Evolutionary conservation across 1,284 basidiomycete species (phyloP).

Genomic region (Heterobasidion parviporum): DNA sequence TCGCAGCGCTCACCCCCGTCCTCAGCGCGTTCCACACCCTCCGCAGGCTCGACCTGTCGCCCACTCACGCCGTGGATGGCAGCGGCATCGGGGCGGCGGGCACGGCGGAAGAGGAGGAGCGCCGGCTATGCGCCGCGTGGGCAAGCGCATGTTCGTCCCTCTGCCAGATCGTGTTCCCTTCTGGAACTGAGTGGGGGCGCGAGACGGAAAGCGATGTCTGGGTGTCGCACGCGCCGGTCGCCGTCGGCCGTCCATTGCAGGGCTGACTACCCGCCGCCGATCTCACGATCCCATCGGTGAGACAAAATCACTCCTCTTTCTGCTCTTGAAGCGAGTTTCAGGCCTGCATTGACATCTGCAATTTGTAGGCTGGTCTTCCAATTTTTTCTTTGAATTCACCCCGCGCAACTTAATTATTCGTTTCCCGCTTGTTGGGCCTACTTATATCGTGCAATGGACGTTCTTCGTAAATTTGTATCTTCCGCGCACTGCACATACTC

Average conservation of each 20-base stretch:
- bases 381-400: too few species aligned
- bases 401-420: too few species aligned
- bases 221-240: neutral
- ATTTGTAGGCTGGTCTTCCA: too few species aligned
- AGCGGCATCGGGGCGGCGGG: constrained; percentile 5
- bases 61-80: constrained; percentile 40
- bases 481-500: too few species aligned
- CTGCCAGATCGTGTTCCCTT: constrained; percentile 47
- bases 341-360: too few species aligned
- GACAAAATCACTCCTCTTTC: too few species aligned
- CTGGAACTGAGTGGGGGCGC: constrained; percentile 29
- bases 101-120: constrained; percentile 40
- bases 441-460: too few species aligned
- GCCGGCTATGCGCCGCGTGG: constrained; percentile 44
- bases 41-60: constrained; percentile 43
- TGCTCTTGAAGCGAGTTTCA: too few species aligned
- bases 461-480: too few species aligned
- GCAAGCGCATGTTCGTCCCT: constrained; percentile 43
- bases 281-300: too few species aligned
- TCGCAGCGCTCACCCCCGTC: constrained; percentile 29
- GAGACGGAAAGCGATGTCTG: neutral
- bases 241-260: neutral
- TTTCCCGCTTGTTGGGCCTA: too few species aligned
- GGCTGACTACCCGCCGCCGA: too few species aligned
- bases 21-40: constrained; percentile 27